Evolutionary conservation across 169 alveolate species (phyloP), one percentile per base, ranked within the genome.

Genomic region (Condylostoma magnum): DNA sequence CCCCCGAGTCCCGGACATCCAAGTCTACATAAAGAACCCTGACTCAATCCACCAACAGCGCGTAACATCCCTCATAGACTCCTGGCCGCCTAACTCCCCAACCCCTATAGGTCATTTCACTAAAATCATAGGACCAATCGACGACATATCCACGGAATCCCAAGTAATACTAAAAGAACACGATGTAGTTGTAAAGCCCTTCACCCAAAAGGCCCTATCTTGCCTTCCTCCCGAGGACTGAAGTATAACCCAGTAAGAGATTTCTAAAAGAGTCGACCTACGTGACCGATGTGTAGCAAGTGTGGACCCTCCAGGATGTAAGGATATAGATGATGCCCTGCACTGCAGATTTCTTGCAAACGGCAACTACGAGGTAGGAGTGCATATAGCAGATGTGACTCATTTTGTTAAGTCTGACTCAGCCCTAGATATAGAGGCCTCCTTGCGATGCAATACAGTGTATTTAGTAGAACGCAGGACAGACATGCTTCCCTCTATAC

Each of bases 381-480:
- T 98, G 8, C 99, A 98, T 80, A 98, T 98, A 46, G 99, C 99
- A 2, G 99, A 98, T 82, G 99, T 98, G 4, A 94, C 99, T 41
- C 96, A 97, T 79, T 98, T 96, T 81, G 99, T 98, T 1, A 90
- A 88, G 57, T 96, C 99, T 18, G 98, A 93, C 34, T 91, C 98
- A 18, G 94, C 96, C 50, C 87, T 98, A 3, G 99, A 98, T 90
- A 89, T 85, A 53, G 99, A 98, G 85, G 99, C 99, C 0, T 94
- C 99, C 10, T 93, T 96, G 83, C 87, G 99, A 73, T 95, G 98
- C 60, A 95, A 94, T 12, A 89, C 97, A 5, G 99, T 97, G 12
- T 98, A 98, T 87, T 90, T 98, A 63, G 99, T 97, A 51, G 99
- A 98, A 74, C 90, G 97, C 70, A 90, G 99, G 50, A 97, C 99